Evolutionary conservation across 1,284 basidiomycete genomes (phyloP), one percentile per base, ranked within the genome.

Genomic region (Cryptococcus hybrid): DNA sequence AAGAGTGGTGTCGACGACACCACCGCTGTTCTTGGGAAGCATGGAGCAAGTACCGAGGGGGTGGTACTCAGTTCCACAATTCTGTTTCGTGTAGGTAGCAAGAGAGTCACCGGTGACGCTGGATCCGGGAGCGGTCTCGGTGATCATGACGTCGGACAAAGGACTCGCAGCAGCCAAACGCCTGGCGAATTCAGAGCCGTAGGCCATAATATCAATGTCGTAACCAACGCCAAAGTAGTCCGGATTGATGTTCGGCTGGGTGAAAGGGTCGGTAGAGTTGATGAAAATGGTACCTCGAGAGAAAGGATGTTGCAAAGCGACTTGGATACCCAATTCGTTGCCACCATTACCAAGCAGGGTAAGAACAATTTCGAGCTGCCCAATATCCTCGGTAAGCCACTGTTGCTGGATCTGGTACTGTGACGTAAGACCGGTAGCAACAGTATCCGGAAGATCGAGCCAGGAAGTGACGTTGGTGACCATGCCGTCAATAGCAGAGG

Each of bases 1-100:
- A 43, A 88, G 75, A 55, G 83, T 78, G 18, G 84, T 75, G 71
- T 85, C 84, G 47, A 88, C 86, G 48, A 88, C 86, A 63, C 86
- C 87, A 48, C 86, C 87, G 57, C 80, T 71, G 39, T 77, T 76
- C 61, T 79, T 75, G 3, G 86, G 86, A 44, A 87, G 77, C 86
- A 88, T 87, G 3, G 85, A 80, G 62, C 82, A 84, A 18, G 86
- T 82, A 59, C 83, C 83, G 35, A 82, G 79, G 1, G 86, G 85
- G 76, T 86, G 85, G 69, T 78, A 86, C 59, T 78, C 76, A 47
- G 78, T 80, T 18, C 69, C 66, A 55, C 66, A 58, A 53, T 70
- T 64, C 37, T 58, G 43, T 46, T 62, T 65, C 57, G 74, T 74
- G 63, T 73, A 79, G 24, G 67, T 66, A 47, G 50, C 52, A 24